These are phyloP conservation scores for Crotalaria pallida DNA, from an alignment of 306 rosid genomes.

Conservation along the genomic window DNA sequence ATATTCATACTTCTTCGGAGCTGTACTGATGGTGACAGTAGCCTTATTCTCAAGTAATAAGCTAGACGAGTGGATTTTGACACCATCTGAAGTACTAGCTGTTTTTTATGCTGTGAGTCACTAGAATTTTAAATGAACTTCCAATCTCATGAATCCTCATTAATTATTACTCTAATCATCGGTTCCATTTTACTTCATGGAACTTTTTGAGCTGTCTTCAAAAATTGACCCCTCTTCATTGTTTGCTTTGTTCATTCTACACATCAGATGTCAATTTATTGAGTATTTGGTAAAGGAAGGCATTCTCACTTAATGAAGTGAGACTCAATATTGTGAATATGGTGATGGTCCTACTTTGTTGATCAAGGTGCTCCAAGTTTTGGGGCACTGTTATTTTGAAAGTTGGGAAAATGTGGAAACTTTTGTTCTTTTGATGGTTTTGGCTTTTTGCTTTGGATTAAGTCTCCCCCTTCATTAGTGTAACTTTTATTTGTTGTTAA, in stretches of 20 bases:
- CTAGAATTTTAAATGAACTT: constrained; percentile 14
- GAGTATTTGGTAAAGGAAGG: background rate
- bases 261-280: background rate
- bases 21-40: constrained; percentile 55
- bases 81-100: constrained; percentile 61
- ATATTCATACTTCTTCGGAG: constrained; percentile 76
- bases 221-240: background rate
- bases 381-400: background rate
- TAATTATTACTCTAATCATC: background rate
- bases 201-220: background rate
- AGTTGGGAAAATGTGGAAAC: background rate
- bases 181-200: background rate
- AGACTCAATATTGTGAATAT: background rate
- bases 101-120: constrained; percentile 77
- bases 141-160: background rate
- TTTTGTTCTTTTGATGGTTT: background rate
- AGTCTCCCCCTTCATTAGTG: background rate
- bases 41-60: constrained; percentile 54
- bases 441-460: background rate
- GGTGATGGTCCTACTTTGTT: constrained; percentile 9
- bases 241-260: constrained; percentile 11
- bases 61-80: constrained; percentile 72
- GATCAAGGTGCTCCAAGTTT: constrained; percentile 6
- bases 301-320: background rate
- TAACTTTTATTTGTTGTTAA: background rate